A percentile compares a stretch with the other conserved stretches of the same genome.
phyloP scores from a whole-genome alignment of 805 yeast species.

The Zygosaccharomyces bailii region DNA sequence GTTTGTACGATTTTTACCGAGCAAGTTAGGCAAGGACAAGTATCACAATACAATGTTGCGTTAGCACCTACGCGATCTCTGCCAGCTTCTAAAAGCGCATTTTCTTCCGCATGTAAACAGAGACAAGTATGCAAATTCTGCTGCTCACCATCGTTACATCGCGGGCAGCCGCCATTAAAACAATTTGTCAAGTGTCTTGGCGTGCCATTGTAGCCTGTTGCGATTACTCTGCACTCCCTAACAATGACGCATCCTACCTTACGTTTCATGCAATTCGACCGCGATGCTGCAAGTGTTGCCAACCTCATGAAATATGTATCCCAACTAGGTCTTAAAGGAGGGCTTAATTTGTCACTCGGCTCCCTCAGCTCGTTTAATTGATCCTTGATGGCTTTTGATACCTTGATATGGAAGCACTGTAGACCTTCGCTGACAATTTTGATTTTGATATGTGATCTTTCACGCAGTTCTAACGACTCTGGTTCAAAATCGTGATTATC shows the following conservation, averaged over 20 bases:
- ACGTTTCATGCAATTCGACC: slow-evolving; percentile 96
- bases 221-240: slow-evolving; percentile 76
- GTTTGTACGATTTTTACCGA: slow-evolving; percentile 91
- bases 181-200: slow-evolving; percentile 86
- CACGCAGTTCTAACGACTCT: slow-evolving; percentile 22
- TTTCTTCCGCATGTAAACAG: slow-evolving; percentile 96
- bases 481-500: slow-evolving; percentile 29
- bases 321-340: slow-evolving; percentile 76
- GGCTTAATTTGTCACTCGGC: slow-evolving; percentile 21
- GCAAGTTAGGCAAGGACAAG: slow-evolving; percentile 96
- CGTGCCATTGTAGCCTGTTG: slow-evolving; percentile 98
- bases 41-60: slow-evolving; percentile 82
- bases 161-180: slow-evolving; percentile 90
- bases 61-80: slow-evolving; percentile 68
- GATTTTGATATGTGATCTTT: slow-evolving; percentile 26
- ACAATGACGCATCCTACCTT: slow-evolving; percentile 96
- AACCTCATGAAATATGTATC: slow-evolving; percentile 92
- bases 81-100: slow-evolving; percentile 92
- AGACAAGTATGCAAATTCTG: slow-evolving; percentile 82
- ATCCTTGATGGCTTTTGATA: slow-evolving; percentile 14
- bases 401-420: slow-evolving; percentile 6
- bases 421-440: slow-evolving; percentile 16
- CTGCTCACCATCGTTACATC: slow-evolving; percentile 72
- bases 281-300: slow-evolving; percentile 86
- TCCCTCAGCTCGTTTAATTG: slow-evolving; percentile 18